Evolutionary conservation across 2,329 filamentous ascomycete species (phyloP).

Genomic region (Aureobasidium leucospermi): DNA sequence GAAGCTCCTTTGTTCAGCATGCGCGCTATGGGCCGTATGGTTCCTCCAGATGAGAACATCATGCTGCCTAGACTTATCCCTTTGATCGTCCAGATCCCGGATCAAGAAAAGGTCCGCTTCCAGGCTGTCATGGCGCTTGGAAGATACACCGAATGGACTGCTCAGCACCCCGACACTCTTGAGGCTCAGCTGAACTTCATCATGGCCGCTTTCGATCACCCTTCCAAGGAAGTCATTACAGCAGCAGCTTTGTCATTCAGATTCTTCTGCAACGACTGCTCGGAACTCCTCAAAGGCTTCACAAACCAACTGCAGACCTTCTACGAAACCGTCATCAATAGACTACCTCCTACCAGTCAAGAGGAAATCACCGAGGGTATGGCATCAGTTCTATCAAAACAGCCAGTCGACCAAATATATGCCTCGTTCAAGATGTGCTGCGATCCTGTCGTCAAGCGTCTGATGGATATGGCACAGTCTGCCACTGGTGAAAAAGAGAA

Average conservation of each 20-base stretch:
- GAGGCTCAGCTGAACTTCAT: constrained; percentile 94
- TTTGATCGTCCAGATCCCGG: constrained; percentile 85
- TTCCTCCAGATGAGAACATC: constrained; percentile 76
- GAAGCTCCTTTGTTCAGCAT: constrained; percentile 93
- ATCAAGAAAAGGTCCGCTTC: constrained; percentile 96
- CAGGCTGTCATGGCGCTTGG: constrained; percentile 97
- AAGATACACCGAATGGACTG: constrained; percentile 96
- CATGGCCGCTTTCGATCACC: constrained; percentile 81
- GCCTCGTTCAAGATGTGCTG: constrained; percentile 84
- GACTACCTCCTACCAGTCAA: constrained; percentile 76
- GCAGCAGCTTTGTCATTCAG: constrained; percentile 92
- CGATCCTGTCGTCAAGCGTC: constrained; percentile 75
- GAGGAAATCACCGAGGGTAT: constrained; percentile 96
- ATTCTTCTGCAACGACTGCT: constrained; percentile 95
- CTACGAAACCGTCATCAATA: constrained; percentile 83
- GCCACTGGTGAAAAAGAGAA: constrained; percentile 78
- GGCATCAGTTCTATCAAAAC: constrained; percentile 80
- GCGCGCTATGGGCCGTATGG: constrained; percentile 94
- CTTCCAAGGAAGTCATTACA: constrained; percentile 82
- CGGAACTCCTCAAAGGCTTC: constrained; percentile 73
- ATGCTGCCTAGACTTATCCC: constrained; percentile 90
- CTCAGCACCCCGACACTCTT: constrained; percentile 84
- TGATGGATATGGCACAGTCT: constrained; percentile 81
- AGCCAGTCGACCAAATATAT: constrained; percentile 73
- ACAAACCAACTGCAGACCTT: constrained; percentile 84